Evolutionary conservation across 164 flowering plant genomes (phyloP).

Genomic region (Tinospora cordifolia): DNA sequence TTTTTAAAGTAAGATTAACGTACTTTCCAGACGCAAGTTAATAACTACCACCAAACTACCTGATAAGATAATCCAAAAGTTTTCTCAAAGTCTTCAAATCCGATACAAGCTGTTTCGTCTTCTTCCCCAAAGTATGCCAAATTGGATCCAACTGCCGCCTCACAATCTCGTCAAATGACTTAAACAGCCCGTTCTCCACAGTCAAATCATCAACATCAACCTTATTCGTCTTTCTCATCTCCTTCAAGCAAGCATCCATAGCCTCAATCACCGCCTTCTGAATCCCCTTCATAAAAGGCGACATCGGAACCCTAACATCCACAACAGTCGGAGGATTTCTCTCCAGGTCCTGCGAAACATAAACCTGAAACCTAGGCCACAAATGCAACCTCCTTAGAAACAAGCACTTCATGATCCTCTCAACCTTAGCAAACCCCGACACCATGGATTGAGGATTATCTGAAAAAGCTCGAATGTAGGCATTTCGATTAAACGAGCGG

Average conservation of each 20-base stretch:
- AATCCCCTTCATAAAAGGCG: slow-evolving; percentile 62
- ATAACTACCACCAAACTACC: slow-evolving; percentile 28
- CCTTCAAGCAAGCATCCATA: slow-evolving; percentile 96
- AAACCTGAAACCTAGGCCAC: slow-evolving; percentile 96
- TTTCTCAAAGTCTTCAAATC: slow-evolving; percentile 92
- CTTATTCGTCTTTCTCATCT: slow-evolving; percentile 93
- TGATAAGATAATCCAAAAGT: slow-evolving; percentile 87
- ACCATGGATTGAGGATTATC: slow-evolving; percentile 81
- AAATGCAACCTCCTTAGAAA: slow-evolving; percentile 51
- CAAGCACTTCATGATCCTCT: slow-evolving; percentile 67
- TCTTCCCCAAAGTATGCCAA: slow-evolving; percentile 93
- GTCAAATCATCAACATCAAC: slow-evolving; percentile 97
- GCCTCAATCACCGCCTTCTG: slow-evolving; percentile 86
- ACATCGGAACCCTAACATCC: slow-evolving; percentile 70
- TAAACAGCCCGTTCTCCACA: slow-evolving; percentile 88
- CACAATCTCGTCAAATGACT: slow-evolving; percentile 95
- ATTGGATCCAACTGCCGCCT: slow-evolving; percentile 91
- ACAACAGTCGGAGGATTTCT: slow-evolving; percentile 70
- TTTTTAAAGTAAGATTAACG: too few relatives aligned
- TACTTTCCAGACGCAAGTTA: too few relatives aligned
- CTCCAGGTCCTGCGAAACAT: slow-evolving; percentile 86
- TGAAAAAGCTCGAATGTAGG: slow-evolving; percentile 62
- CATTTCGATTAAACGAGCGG: slow-evolving; percentile 31
- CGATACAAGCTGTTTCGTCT: slow-evolving; percentile 87
- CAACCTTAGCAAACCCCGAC: slow-evolving; percentile 76